Evolutionary conservation across 1,139 yeast species (phyloP), one percentile per base, ranked within the genome.

Genomic region (Suhomyces maxii): DNA sequence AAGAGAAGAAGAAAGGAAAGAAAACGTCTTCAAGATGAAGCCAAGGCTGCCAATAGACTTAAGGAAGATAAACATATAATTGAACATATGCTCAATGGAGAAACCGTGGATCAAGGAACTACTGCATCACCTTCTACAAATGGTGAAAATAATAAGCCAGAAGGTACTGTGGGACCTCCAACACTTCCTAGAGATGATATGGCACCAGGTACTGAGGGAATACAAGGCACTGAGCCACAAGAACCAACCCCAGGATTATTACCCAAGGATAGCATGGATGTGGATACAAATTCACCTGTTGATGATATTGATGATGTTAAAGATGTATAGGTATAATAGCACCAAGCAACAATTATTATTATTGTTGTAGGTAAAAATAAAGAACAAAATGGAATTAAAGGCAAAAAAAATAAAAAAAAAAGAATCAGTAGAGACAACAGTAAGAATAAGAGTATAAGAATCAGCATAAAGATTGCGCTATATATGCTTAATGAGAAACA

Each of bases 1-100:
- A 85, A 84, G 67, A 81, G 89, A 58, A 74, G 95, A 58, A 76
- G 88, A 55, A 83, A 77, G 57, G 82, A 80, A 61, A 73, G 83
- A 38, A 73, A 73, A 49, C 60, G 75, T 47, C 42, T 71, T 14
- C 74, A 71, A 49, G 77, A 71, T 7, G 75, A 67, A 42, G 56
- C 53, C 8, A 39, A 40, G 36, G 44, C 43, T 25, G 30, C 40
- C 40, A 49, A 44, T 25, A 14, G 34, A 25, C 28, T 36, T 39
- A 45, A 43, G 18, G 48, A 42, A 28, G 31, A 28, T 11, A 28
- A 28, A 3, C 31, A 7, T 28, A 9, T 28, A 9, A 28, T 28
- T 9, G 31, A 28, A 11, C 31, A 28, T 28, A 28, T 28, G 31
- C 31, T 28, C 6, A 28, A 28, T 28, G 31, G 31, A 28, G 31